These are phyloP conservation scores for Xylaria acuta DNA, from an alignment of 495 filamentous ascomycete species.

Conservation along the genomic window DNA sequence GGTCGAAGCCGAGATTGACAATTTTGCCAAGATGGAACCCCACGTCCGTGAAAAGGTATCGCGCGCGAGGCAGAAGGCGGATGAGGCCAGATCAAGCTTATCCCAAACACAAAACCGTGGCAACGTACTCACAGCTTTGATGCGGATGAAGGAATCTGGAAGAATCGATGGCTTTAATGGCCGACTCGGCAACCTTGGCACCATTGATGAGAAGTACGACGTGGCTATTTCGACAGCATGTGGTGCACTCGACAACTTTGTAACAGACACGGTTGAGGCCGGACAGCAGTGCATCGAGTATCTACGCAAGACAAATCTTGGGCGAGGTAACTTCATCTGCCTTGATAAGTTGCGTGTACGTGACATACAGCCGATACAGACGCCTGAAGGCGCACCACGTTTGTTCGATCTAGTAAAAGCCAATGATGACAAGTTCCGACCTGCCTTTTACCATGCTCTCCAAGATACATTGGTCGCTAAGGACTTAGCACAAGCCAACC, in stretches of 20 bases:
- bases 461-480: slow-evolving; percentile 93
- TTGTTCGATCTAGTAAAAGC: slow-evolving; percentile 92
- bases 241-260: slow-evolving; percentile 87
- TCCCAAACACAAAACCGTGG: slow-evolving; percentile 90
- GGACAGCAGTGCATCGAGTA: slow-evolving; percentile 98
- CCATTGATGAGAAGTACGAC: slow-evolving; percentile 93
- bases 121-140: slow-evolving; percentile 87
- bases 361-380: slow-evolving; percentile 78
- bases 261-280: slow-evolving; percentile 92
- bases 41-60: slow-evolving; percentile 82
- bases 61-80: slow-evolving; percentile 86
- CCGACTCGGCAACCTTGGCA: slow-evolving; percentile 92
- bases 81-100: slow-evolving; percentile 89
- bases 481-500: slow-evolving; percentile 90
- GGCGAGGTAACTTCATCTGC: slow-evolving; percentile 96
- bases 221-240: slow-evolving; percentile 97
- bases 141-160: slow-evolving; percentile 94
- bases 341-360: slow-evolving; percentile 81
- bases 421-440: slow-evolving; percentile 84
- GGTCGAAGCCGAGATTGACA: slow-evolving; percentile 72
- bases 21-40: slow-evolving; percentile 77
- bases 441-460: slow-evolving; percentile 92
- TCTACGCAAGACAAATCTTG: slow-evolving; percentile 94
- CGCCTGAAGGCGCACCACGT: slow-evolving; percentile 89
- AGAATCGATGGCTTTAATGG: slow-evolving; percentile 97